phyloP scores from a whole-genome alignment of 805 yeast species.

The Pichia exigua region DNA sequence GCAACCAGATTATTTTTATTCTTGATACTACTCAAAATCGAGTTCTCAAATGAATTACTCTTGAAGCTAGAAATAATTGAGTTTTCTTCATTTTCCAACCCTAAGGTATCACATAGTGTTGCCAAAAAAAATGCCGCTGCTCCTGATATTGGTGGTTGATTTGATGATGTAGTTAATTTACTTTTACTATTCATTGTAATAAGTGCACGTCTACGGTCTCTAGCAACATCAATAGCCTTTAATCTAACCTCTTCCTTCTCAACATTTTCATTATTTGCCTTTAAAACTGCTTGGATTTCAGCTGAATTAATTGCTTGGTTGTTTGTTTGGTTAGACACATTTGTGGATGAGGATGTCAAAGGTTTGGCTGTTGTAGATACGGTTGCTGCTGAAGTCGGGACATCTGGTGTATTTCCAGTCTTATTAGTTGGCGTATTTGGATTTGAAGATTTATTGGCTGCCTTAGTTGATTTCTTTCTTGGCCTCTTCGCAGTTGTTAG shows the following conservation, averaged over 20 bases:
- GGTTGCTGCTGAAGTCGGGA: background rate
- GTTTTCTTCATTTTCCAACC: conserved; percentile 33
- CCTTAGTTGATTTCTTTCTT: background rate
- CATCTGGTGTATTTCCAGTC: background rate
- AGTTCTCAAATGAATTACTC: conserved; percentile 1
- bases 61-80: conserved; percentile 15
- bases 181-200: background rate
- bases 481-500: background rate
- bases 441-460: background rate
- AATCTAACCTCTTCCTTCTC: conserved; percentile 23
- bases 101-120: conserved; percentile 43
- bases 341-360: conserved; percentile 4
- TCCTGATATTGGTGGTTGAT: conserved; percentile 28
- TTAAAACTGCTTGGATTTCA: conserved; percentile 21
- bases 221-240: conserved; percentile 31
- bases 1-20: background rate
- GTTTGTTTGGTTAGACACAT: conserved; percentile 1
- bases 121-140: conserved; percentile 44
- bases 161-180: background rate
- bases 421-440: background rate
- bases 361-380: conserved; percentile 6
- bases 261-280: conserved; percentile 25
- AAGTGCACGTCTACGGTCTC: conserved; percentile 39
- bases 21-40: background rate
- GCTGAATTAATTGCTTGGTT: conserved; percentile 1